Conservation (phyloP, 2,329 filamentous ascomycete genomes). For the Lomentospora prolificans region DNA sequence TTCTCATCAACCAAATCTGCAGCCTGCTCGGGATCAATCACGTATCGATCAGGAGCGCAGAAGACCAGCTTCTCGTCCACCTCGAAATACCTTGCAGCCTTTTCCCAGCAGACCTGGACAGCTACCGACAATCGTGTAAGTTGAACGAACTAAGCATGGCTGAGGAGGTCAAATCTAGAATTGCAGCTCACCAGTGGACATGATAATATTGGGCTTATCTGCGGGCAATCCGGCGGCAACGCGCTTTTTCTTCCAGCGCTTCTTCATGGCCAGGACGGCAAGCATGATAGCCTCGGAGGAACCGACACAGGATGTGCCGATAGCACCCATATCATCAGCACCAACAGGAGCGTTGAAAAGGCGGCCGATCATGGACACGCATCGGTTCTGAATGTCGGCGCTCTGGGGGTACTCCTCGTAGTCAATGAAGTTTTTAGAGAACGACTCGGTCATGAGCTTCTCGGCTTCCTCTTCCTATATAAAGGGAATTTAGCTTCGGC, state of each 20-base stretch:
- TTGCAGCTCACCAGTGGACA: conserved; percentile 54
- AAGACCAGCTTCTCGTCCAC: conserved; percentile 77
- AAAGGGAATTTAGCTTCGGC: no score
- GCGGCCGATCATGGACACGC: conserved; percentile 80
- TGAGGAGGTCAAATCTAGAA: background rate
- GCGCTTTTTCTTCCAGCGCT: conserved; percentile 80
- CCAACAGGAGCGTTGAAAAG: conserved; percentile 70
- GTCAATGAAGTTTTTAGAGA: conserved; percentile 93
- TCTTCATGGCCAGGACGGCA: conserved; percentile 84
- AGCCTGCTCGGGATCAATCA: conserved; percentile 53
- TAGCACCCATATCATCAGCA: conserved; percentile 47
- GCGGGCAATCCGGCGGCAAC: conserved; percentile 71
- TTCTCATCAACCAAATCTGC: conserved; percentile 55
- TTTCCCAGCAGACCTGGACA: conserved; percentile 97
- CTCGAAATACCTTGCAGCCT: conserved; percentile 81
- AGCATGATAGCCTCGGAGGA: conserved; percentile 86
- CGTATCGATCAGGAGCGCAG: conserved; percentile 50
- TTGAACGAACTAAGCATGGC: background rate
- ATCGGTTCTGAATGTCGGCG: conserved; percentile 83
- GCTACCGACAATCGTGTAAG: conserved; percentile 33
- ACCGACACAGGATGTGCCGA: conserved; percentile 83
- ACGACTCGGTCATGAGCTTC: conserved; percentile 86
- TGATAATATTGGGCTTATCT: conserved; percentile 81
- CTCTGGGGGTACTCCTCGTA: conserved; percentile 78
- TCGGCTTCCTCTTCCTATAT: conserved; percentile 84